phyloP scores from a whole-genome alignment of 129 eudicot genomes.

The Flaveria trinervia region DNA sequence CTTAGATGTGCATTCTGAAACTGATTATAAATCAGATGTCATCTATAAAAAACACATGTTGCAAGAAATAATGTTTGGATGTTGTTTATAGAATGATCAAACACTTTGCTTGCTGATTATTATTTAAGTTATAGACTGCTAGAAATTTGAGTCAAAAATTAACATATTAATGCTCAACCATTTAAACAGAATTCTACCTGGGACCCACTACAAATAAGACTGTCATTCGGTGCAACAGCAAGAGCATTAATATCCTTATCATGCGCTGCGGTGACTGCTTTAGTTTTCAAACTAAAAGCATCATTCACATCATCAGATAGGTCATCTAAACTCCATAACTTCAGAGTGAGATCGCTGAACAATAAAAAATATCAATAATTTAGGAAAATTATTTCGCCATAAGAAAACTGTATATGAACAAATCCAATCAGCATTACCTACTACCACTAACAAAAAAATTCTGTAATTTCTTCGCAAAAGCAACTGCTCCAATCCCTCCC shows the following conservation, averaged over 20 bases:
- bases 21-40: background rate
- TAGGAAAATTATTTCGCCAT: background rate
- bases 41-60: background rate
- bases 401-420: background rate
- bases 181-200: constrained; percentile 51
- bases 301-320: constrained; percentile 47
- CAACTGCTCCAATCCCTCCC: constrained; percentile 94
- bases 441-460: constrained; percentile 84
- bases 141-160: too few relatives aligned
- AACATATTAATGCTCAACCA: background rate
- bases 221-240: constrained; percentile 89
- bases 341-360: constrained; percentile 76
- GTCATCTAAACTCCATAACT: constrained; percentile 82
- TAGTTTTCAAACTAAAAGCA: constrained; percentile 61
- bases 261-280: constrained; percentile 81
- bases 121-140: too few relatives aligned
- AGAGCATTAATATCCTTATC: constrained; percentile 87
- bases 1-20: background rate
- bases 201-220: constrained; percentile 90
- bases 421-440: constrained; percentile 50
- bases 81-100: background rate
- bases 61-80: background rate
- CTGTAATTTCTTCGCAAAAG: constrained; percentile 68
- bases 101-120: background rate
- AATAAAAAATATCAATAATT: constrained; percentile 15